Conservation (phyloP, 768 basidiomycete genomes). For the Lactarius pseudohatsudake region DNA sequence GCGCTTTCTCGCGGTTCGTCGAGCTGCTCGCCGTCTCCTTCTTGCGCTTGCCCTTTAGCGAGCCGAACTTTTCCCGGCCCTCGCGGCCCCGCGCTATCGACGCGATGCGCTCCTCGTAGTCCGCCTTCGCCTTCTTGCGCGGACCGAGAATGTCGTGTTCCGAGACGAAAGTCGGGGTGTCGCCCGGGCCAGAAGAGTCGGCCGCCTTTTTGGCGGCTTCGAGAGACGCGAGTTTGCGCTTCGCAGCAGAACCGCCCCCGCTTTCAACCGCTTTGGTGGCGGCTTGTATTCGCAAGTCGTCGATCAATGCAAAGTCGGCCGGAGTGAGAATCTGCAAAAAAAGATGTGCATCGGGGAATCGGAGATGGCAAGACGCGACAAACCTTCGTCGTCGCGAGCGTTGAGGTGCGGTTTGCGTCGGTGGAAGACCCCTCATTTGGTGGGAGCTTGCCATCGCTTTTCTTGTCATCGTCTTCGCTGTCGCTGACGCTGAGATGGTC, state of each 20-base stretch:
- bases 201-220: constrained; percentile 67
- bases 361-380: constrained; percentile 35
- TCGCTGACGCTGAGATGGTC: constrained; percentile 76
- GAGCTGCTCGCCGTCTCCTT: constrained; percentile 80
- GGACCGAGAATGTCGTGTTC: constrained; percentile 93
- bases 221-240: constrained; percentile 84
- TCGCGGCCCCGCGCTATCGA: constrained; percentile 91
- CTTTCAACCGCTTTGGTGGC: constrained; percentile 68
- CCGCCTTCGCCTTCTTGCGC: constrained; percentile 88
- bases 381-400: constrained; percentile 75
- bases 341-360: constrained; percentile 6
- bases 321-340: constrained; percentile 79
- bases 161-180: constrained; percentile 69
- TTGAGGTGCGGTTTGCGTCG: constrained; percentile 50
- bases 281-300: constrained; percentile 82
- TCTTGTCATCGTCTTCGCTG: constrained; percentile 69
- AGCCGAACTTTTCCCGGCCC: constrained; percentile 91
- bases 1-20: constrained; percentile 89
- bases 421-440: constrained; percentile 30
- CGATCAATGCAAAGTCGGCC: constrained; percentile 90
- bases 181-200: constrained; percentile 43
- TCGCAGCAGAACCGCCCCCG: constrained; percentile 72
- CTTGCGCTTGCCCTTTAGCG: constrained; percentile 87
- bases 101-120: constrained; percentile 92
- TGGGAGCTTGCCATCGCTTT: constrained; percentile 27